Evolutionary conservation across 257 asterid genomes (phyloP).

Genomic region (Lantana camara): DNA sequence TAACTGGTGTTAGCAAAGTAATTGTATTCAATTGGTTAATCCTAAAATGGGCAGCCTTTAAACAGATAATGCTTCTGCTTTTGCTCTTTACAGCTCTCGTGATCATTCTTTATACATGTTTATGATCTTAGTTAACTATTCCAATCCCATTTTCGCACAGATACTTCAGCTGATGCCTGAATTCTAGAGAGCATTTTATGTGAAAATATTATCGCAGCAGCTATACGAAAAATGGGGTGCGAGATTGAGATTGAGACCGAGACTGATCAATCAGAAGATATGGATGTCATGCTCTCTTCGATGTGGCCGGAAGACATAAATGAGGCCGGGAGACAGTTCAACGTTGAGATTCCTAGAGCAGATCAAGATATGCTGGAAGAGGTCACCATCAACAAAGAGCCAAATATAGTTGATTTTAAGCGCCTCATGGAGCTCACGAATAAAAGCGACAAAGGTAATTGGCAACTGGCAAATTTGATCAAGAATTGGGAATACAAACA

Average conservation of each 20-base stretch:
- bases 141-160: neutral
- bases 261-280: conserved; percentile 51
- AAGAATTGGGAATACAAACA: conserved; percentile 76
- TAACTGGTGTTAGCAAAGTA: neutral
- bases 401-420: conserved; percentile 54
- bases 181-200: neutral
- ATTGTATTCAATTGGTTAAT: neutral
- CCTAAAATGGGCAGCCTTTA: conserved; percentile 7
- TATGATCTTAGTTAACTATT: neutral
- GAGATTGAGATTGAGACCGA: conserved; percentile 47
- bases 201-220: neutral
- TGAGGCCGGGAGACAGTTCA: conserved; percentile 71
- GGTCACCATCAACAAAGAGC: conserved; percentile 51
- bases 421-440: conserved; percentile 62
- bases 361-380: conserved; percentile 76
- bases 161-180: neutral
- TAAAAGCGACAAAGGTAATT: conserved; percentile 65
- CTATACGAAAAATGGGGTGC: conserved; percentile 37
- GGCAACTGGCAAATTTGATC: conserved; percentile 62
- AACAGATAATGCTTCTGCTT: conserved; percentile 5
- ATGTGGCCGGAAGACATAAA: conserved; percentile 87
- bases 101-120: neutral
- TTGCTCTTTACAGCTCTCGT: conserved; percentile 17
- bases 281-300: conserved; percentile 64
- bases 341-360: conserved; percentile 58